Evolutionary conservation across 306 rosid species (phyloP).

Genomic region (Echinosophora koreensis): DNA sequence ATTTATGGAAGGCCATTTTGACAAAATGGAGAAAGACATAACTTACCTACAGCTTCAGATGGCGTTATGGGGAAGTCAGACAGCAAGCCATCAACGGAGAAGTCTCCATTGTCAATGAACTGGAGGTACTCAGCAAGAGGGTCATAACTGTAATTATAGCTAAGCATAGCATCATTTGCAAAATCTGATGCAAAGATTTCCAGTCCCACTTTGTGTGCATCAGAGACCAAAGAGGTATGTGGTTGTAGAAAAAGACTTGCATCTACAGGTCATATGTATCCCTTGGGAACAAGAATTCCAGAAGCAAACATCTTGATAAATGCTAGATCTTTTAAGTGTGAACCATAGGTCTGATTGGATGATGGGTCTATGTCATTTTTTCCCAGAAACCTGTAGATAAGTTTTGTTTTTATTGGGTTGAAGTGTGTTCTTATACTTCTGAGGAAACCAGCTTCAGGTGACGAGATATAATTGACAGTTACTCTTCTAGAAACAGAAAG

Average conservation of each 20-base stretch:
- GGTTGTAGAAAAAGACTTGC: conserved; percentile 54
- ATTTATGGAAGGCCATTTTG: conserved; percentile 3
- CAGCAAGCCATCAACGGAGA: conserved; percentile 85
- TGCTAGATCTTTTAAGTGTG: conserved; percentile 66
- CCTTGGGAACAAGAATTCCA: conserved; percentile 83
- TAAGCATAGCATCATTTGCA: conserved; percentile 58
- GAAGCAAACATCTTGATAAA: conserved; percentile 81
- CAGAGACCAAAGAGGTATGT: conserved; percentile 69
- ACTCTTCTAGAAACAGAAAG: conserved; percentile 60
- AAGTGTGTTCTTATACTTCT: conserved; percentile 57
- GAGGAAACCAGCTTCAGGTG: conserved; percentile 82
- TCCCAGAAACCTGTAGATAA: conserved; percentile 65
- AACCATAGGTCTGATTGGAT: conserved; percentile 69
- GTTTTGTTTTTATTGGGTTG: conserved; percentile 63
- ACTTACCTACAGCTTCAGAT: conserved; percentile 71
- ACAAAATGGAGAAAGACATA: conserved; percentile 31
- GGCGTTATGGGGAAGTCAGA: conserved; percentile 80
- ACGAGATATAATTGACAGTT: conserved; percentile 68
- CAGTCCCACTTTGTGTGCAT: conserved; percentile 76
- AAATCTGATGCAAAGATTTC: conserved; percentile 78
- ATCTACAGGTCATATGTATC: conserved; percentile 77
- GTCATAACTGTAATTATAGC: conserved; percentile 82
- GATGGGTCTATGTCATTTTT: conserved; percentile 63
- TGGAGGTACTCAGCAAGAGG: conserved; percentile 74
- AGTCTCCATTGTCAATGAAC: conserved; percentile 72